Percentiles rank a stretch among this genome's conserved stretches.
Conservation (phyloP, 2,329 filamentous ascomycete genomes). For the Claviceps sp. region DNA sequence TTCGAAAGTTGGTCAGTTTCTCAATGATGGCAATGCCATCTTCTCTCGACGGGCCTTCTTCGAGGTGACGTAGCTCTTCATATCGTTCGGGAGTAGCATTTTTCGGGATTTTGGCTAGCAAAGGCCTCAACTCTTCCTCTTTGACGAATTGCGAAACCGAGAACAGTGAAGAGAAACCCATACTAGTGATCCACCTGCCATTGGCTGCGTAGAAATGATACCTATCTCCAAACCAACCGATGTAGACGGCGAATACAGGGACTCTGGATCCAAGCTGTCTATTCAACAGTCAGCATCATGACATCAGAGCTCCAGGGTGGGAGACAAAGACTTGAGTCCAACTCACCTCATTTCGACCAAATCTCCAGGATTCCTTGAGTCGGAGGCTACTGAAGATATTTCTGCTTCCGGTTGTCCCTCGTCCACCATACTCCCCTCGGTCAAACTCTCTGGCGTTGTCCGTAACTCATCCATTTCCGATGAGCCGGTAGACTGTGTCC, state of each 20-base stretch:
- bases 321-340: background rate
- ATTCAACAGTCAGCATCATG: conserved; percentile 5
- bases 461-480: conserved; percentile 18
- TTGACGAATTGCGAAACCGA: conserved; percentile 33
- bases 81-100: conserved; percentile 16
- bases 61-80: conserved; percentile 17
- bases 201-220: conserved; percentile 41
- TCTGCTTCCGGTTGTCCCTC: conserved; percentile 16
- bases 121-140: conserved; percentile 26
- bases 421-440: conserved; percentile 14
- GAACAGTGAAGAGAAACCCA: conserved; percentile 33
- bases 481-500: conserved; percentile 21
- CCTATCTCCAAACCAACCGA: conserved; percentile 35
- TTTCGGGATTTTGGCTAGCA: conserved; percentile 18
- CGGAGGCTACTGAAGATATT: conserved; percentile 13
- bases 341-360: conserved; percentile 34
- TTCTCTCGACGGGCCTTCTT: conserved; percentile 30
- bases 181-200: conserved; percentile 34
- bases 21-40: conserved; percentile 29
- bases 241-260: conserved; percentile 37
- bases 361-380: conserved; percentile 28
- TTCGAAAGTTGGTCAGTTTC: conserved; percentile 34
- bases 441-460: conserved; percentile 11
- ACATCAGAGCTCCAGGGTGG: background rate
- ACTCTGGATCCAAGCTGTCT: conserved; percentile 25